Evolutionary conservation across 257 asterid species (phyloP), one percentile per base, ranked within the genome.

Genomic region (Verbena officinalis): DNA sequence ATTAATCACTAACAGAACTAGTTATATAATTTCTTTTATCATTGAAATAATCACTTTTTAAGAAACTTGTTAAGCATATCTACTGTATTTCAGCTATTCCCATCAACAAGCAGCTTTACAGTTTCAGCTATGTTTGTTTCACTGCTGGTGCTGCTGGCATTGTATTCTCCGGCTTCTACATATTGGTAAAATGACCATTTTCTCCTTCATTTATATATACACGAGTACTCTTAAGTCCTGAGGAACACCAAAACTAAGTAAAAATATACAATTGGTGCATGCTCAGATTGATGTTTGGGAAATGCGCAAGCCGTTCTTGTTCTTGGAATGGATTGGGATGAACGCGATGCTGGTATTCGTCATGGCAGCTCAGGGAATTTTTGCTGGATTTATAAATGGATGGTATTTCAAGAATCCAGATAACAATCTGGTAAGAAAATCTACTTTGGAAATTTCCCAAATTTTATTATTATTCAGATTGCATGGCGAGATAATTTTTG

Each of bases 261-360:
- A 1, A 43, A 43, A 43, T 43, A 12, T 43, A 12, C 22, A n/a
- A 5, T 7, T 9, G 30, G n/a, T 49, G 55, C 55, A 49, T 15
- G 11, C 53, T 68, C 78, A 86, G 94, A 83, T 86, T 45, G 95
- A 91, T 68, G 88, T 84, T 5, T 80, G 80, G 86, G 96, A 90
- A 36, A 7, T 65, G 55, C 75, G 95, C 1, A 67, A 13, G 23
- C 96, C 96, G 3, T 91, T 91, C 75, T 30, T 91, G 88, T 89
- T 87, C 73, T 70, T 91, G 46, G 98, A 91, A 66, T 91, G 96
- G 98, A 91, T 89, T 64, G 96, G 98, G 63, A 86, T 91, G 98
- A 89, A 89, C 7, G 95, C 96, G 5, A 91, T 89, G 96, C 76
- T 91, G 72, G 95, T 91, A 62, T 91, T 83, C n/a, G 96, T 91